Evolutionary conservation across 192 early-diverging fungal genomes (phyloP), one percentile per base, ranked within the genome.

Genomic region (Bifiguratus adelaidae): DNA sequence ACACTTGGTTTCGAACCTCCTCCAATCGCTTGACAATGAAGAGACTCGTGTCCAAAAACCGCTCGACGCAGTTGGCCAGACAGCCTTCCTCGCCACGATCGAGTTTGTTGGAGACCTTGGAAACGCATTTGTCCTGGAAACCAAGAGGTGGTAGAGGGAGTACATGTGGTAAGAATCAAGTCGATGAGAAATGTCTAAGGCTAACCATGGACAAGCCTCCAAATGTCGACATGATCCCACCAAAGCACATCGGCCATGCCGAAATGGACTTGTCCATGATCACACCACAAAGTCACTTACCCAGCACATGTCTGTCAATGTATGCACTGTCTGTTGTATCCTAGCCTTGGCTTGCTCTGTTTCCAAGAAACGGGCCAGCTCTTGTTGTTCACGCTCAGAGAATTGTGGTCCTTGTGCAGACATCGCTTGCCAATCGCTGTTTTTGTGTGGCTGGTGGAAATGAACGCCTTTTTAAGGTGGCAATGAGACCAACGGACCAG

Each of bases 31-130:
- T 76, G 19, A 82, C 66, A 43, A 82, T 68, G 45, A 76, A 64
- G 35, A 74, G 48, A 45, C 70, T 73, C 48, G 70, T 68, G 50
- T 85, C 82, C 16, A 85, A 55, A 50, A 85, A 85, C 34, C 82
- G 72, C 12, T 67, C 71, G 9, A 85, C 82, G 57, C 82, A 85
- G 73, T 82, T 82, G 20, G 75, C 61, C 41, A 85, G 56, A 50
- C 82, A 85, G 23, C 58, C 43, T 41, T 64, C 59, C 47, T 80
- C 78, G 27, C 53, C 65, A 34, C 55, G 58, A 36, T 73, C 70
- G 19, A 77, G 57, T 23, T 67, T 63, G 61, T 71, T 80, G 48
- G 51, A 55, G n/a, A 65, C 53, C 29, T 65, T 65, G 48, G 35
- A 36, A 21, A 65, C 43, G 29, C 62, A 65, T 24, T 65, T 65